Evolutionary conservation across 345 rosid species (phyloP).

Genomic region (Populus simonii): DNA sequence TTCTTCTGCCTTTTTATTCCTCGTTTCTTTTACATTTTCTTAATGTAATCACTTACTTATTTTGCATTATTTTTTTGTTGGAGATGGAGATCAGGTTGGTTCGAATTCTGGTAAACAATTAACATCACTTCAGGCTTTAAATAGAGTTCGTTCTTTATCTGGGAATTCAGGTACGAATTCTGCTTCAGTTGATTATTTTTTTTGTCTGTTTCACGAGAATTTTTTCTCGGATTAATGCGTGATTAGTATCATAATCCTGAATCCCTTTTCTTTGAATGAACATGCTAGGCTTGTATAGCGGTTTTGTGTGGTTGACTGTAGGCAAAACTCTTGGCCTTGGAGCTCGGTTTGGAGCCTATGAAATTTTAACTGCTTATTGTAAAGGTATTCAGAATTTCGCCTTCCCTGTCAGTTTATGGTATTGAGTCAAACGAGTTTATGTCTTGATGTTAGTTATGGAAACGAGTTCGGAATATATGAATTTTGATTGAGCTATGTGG

Average conservation of each 20-base stretch:
- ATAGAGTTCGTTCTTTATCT: conserved; percentile 55
- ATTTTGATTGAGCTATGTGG: not conserved
- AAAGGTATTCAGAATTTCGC: conserved; percentile 47
- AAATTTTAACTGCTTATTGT: conserved; percentile 69
- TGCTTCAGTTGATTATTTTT: not conserved
- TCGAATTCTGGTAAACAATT: conserved; percentile 59
- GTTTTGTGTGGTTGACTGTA: conserved; percentile 60
- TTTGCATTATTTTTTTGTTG: not conserved
- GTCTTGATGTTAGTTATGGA: not conserved
- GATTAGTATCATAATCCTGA: not conserved
- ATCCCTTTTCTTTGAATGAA: not conserved
- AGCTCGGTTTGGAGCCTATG: conserved; percentile 79
- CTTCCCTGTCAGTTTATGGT: not conserved
- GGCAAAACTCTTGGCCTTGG: conserved; percentile 71
- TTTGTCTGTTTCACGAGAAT: not conserved
- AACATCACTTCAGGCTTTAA: conserved; percentile 45
- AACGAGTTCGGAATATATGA: not conserved
- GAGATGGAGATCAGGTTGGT: conserved; percentile 58
- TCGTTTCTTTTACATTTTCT: not conserved
- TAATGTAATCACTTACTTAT: not conserved
- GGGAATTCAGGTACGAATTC: conserved; percentile 47
- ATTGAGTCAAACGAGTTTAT: not conserved
- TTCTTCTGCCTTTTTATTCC: not conserved
- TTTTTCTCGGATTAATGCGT: not conserved
- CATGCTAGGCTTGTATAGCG: conserved; percentile 69